Evolutionary conservation across 495 filamentous ascomycete genomes (phyloP).

Genomic region (Glarea lozoyensis): DNA sequence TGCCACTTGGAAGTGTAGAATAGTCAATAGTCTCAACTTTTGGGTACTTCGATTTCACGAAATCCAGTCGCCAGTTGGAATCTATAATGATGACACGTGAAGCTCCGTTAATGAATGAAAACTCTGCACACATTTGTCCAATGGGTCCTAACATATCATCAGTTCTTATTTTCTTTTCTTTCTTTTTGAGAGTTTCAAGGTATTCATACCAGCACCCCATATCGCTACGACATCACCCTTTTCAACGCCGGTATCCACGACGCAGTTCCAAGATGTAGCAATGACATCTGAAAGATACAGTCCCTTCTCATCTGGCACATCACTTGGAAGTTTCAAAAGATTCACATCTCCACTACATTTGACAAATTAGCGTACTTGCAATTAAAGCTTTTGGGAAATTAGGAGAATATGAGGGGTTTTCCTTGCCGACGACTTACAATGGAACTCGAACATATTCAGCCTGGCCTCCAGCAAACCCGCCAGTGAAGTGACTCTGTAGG

Average conservation of each 20-base stretch:
- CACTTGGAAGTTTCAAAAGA: conserved; percentile 67
- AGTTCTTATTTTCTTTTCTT: conserved; percentile 3
- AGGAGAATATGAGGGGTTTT: too few relatives aligned
- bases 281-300: conserved; percentile 79
- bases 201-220: conserved; percentile 54
- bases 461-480: conserved; percentile 84
- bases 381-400: too few relatives aligned
- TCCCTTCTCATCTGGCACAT: conserved; percentile 80
- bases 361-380: too few relatives aligned
- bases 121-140: conserved; percentile 73
- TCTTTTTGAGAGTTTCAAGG: not conserved
- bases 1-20: conserved; percentile 38
- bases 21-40: conserved; percentile 53
- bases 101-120: conserved; percentile 63
- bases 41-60: conserved; percentile 53
- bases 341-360: conserved; percentile 81
- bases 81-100: conserved; percentile 75
- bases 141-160: conserved; percentile 51
- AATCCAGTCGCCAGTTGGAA: conserved; percentile 65
- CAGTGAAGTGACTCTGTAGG: conserved; percentile 76
- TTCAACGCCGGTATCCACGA: conserved; percentile 77
- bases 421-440: too few relatives aligned
- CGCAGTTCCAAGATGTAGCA: conserved; percentile 68
- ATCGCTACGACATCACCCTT: conserved; percentile 74
- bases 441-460: conserved; percentile 84